phyloP scores from a whole-genome alignment of 2,329 filamentous ascomycete genomes.

The Fusarium sp. region DNA sequence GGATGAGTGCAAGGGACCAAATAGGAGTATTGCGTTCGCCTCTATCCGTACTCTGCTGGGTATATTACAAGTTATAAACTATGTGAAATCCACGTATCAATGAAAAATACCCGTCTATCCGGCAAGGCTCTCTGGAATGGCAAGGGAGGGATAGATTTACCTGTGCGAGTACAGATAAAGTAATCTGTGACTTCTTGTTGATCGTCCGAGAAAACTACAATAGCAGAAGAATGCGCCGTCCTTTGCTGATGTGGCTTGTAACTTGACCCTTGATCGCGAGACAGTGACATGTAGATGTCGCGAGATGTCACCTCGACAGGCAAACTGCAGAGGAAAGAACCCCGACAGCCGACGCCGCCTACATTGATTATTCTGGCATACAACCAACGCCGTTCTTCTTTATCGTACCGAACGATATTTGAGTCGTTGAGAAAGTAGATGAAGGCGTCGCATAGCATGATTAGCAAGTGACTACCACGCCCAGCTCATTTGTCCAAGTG shows the following conservation, averaged over 20 bases:
- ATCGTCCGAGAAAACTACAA: background rate
- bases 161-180: background rate
- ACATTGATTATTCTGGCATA: background rate
- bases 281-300: slow-evolving; percentile 3
- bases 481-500: background rate
- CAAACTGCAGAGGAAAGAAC: background rate
- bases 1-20: background rate
- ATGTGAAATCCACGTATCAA: background rate
- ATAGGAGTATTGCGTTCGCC: background rate
- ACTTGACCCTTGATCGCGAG: slow-evolving; percentile 1
- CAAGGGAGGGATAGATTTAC: background rate
- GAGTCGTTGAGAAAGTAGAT: background rate
- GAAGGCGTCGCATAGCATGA: background rate
- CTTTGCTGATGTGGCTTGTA: slow-evolving; percentile 11
- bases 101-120: background rate
- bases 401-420: background rate
- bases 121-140: background rate
- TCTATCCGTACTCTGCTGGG: background rate
- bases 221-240: background rate
- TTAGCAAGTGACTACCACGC: background rate
- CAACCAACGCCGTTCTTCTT: background rate
- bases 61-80: background rate
- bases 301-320: slow-evolving; percentile 10
- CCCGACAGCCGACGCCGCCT: background rate
- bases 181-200: background rate